phyloP scores from a whole-genome alignment of 2,329 filamentous ascomycete genomes.

The Alternaria triticina region DNA sequence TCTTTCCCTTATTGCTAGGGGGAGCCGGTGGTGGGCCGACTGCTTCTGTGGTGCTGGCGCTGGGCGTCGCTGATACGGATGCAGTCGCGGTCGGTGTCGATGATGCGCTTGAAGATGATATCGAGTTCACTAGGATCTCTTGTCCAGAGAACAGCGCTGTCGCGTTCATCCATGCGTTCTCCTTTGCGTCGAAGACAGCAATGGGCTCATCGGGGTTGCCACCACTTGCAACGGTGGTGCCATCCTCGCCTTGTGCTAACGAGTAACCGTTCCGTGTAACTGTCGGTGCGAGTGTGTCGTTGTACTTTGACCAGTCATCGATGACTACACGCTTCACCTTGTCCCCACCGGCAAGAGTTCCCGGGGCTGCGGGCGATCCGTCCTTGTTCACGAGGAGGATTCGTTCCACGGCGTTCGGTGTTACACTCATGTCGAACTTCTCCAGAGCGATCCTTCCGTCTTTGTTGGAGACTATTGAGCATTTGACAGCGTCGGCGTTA shows the following conservation, averaged over 20 bases:
- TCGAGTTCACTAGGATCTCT: conserved; percentile 39
- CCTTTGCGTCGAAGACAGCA: conserved; percentile 75
- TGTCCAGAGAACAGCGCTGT: conserved; percentile 65
- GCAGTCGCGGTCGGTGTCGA: conserved; percentile 28
- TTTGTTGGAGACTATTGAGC: conserved; percentile 70
- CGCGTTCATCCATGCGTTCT: conserved; percentile 81
- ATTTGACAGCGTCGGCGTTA: conserved; percentile 66
- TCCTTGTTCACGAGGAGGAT: conserved; percentile 69
- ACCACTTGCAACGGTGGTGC: conserved; percentile 78
- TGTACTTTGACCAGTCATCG: conserved; percentile 77
- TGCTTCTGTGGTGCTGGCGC: conserved; percentile 42
- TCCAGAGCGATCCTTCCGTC: conserved; percentile 82
- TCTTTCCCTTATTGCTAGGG: conserved; percentile 55
- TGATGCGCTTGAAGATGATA: conserved; percentile 45
- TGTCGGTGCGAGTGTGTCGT: conserved; percentile 73
- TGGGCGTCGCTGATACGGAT: conserved; percentile 29
- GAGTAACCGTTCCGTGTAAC: conserved; percentile 71
- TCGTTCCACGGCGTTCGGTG: conserved; percentile 77
- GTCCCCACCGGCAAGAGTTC: conserved; percentile 53
- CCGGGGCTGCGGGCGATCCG: conserved; percentile 59
- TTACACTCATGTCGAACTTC: conserved; percentile 74
- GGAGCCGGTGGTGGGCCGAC: conserved; percentile 35
- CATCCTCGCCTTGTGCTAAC: conserved; percentile 69
- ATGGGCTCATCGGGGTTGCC: conserved; percentile 70
- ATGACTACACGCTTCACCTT: conserved; percentile 63